Evolutionary conservation across 257 asterid species (phyloP).

Genomic region (Rehmannia glutinosa): DNA sequence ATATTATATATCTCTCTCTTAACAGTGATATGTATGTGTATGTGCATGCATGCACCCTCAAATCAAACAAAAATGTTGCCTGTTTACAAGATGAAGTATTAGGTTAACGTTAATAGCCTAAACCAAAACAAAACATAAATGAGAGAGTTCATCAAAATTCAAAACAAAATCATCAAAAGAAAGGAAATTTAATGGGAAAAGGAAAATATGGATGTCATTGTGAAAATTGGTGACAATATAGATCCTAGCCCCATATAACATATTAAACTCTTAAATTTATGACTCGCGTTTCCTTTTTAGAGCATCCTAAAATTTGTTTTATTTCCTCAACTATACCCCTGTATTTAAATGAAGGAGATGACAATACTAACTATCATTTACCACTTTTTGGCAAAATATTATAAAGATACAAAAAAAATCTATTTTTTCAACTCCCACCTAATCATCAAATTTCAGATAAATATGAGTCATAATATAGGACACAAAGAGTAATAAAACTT

Average conservation of each 20-base stretch:
- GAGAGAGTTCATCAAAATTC: no score
- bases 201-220: background rate
- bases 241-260: background rate
- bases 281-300: background rate
- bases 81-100: no score
- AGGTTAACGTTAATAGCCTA: background rate
- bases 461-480: background rate
- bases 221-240: background rate
- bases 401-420: no score
- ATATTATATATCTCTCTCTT: no score
- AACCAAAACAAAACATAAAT: no score
- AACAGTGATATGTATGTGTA: no score
- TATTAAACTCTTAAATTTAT: no score
- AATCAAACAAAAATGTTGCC: no score
- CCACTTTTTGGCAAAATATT: background rate
- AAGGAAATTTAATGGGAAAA: background rate
- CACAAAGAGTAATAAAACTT: background rate
- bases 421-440: background rate
- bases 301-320: background rate
- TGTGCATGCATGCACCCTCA: no score
- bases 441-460: no score
- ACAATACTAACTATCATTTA: background rate
- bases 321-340: no score
- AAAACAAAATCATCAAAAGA: background rate
- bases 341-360: no score